Conservation (phyloP, 2,329 filamentous ascomycete genomes). For the Microsporum canis region DNA sequence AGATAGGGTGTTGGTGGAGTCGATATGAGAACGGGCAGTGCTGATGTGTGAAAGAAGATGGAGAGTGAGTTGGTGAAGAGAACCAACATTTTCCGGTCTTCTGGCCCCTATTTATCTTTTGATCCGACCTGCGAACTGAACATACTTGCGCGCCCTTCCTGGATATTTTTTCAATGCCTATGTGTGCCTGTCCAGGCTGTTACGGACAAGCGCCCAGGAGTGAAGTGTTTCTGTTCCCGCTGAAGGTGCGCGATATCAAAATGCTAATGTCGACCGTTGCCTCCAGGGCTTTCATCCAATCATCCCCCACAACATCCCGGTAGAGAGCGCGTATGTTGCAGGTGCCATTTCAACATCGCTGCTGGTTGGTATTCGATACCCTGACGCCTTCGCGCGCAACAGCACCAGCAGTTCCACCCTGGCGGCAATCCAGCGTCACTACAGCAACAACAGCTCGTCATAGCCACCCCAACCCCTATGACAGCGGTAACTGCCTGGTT, state of each 20-base stretch:
- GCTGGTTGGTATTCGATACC: background rate
- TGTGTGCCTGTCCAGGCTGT: background rate
- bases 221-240: background rate
- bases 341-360: background rate
- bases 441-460: background rate
- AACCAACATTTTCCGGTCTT: background rate
- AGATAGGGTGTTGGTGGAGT: background rate
- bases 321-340: slow-evolving; percentile 1
- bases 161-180: background rate
- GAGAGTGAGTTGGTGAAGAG: background rate
- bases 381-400: slow-evolving; percentile 2
- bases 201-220: background rate
- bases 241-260: background rate
- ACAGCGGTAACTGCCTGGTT: background rate
- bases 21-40: background rate
- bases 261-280: background rate
- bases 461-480: background rate
- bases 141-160: background rate
- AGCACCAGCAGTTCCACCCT: background rate
- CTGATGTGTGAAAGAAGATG: background rate
- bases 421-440: slow-evolving; percentile 4
- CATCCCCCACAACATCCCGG: background rate
- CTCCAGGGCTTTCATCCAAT: background rate
- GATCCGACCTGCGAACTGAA: background rate
- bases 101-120: background rate